Evolutionary conservation across 108 stramenopile species (phyloP), one percentile per base, ranked within the genome.

Genomic region (Cyclostephanos tholiformis): DNA sequence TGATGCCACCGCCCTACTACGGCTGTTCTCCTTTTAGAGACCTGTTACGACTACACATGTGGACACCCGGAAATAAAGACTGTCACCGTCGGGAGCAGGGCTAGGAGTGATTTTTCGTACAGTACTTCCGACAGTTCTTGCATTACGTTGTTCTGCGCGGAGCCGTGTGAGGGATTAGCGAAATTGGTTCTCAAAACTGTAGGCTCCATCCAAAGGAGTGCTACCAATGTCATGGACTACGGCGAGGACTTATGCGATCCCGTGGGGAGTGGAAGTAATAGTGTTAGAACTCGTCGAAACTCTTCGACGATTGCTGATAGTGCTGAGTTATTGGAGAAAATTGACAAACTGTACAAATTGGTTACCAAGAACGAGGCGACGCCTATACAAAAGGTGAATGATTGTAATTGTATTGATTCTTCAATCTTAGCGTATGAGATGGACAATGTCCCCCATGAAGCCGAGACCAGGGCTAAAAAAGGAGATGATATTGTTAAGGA

Each of bases 321-420:
- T 10, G 53, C 53, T 16, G 53, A 55, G 23, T 55, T 55, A 55
- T 27, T 27, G 53, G 26, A 25, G 53, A 55, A 55, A 20, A 55
- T 55, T 25, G 53, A 55, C 26, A 11, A 26, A 16, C 26, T 55
- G 23, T 13, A 26, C 9, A 26, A 1, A 5, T 26, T 55, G 26
- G 23, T 55, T 2, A 26, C 9, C 22, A 20, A 55, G 25, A 55
- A 25, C 2, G 53, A 55, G 25, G 26, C 53, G 14, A 11, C 23
- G 0, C 0, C 53, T 22, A 6, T 51, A 53, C 1, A 26, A 9
- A 26, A 25, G 26, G 1, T 20, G 11, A 26, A 55, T 19, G 26
- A 55, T 26, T 13, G 25, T 10, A 27, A 27, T 26, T 12, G 8
- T 9, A 23, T 55, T 20, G 11, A 55, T 0, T 9, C 9, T 5